Percentiles rank a stretch among this genome's conserved stretches.
These are phyloP conservation scores for Groenewaldozyma tartarivorans DNA, from an alignment of 805 yeast genomes.

Conservation along the genomic window DNA sequence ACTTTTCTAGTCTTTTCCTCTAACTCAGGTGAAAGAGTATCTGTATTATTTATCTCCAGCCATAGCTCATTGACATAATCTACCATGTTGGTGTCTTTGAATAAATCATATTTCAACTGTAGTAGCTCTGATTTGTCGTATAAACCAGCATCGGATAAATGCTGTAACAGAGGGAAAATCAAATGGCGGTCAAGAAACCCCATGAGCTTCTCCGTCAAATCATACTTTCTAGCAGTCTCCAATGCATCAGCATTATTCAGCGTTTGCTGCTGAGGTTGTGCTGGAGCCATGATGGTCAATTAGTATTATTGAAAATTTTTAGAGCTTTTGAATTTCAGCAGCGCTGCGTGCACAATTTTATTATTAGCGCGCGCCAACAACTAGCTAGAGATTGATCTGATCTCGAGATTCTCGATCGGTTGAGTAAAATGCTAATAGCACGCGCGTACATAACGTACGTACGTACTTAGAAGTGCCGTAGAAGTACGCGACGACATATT, in stretches of 20 bases:
- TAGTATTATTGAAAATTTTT: constrained; percentile 2
- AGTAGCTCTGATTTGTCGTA: constrained; percentile 38
- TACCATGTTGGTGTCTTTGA: constrained; percentile 50
- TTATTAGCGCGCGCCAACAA: no score
- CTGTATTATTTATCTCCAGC: constrained; percentile 32
- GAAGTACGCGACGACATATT: no score
- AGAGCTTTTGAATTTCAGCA: not conserved
- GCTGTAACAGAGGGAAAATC: constrained; percentile 43
- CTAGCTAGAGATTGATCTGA: no score
- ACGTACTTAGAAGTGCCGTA: no score
- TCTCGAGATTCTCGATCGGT: no score
- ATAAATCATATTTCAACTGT: constrained; percentile 40
- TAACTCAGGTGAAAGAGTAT: constrained; percentile 34
- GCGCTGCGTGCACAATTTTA: no score
- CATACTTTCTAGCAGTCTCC: constrained; percentile 40
- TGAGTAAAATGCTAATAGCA: no score
- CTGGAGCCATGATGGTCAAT: not conserved
- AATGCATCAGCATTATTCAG: constrained; percentile 7
- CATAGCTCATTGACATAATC: constrained; percentile 40
- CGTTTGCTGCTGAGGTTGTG: constrained; percentile 1
- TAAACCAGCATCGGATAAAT: constrained; percentile 33
- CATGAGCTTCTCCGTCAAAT: constrained; percentile 43
- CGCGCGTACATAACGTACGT: no score
- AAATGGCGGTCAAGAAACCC: constrained; percentile 57
- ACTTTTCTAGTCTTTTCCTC: constrained; percentile 24